Conservation (phyloP, 768 basidiomycete genomes). For the Suillus hirtellus region DNA sequence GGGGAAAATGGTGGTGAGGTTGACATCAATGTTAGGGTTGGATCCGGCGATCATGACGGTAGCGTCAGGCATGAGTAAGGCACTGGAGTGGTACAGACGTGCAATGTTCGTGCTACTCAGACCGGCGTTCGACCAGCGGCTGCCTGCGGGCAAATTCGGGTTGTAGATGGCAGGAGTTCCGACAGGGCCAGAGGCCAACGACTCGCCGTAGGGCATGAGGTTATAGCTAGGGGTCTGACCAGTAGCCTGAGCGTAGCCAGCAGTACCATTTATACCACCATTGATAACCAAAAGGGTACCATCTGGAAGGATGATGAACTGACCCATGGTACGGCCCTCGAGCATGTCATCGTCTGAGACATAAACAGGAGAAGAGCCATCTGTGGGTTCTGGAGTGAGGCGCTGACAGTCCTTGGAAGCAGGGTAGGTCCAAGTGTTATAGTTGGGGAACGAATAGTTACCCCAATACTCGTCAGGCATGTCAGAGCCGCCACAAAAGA, state of each 20-base stretch:
- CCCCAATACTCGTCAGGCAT: constrained; percentile 76
- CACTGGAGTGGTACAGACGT: constrained; percentile 89
- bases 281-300: constrained; percentile 80
- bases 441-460: constrained; percentile 70
- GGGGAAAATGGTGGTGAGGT: constrained; percentile 58
- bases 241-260: constrained; percentile 72
- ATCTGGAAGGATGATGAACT: constrained; percentile 82
- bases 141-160: constrained; percentile 67
- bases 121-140: constrained; percentile 71
- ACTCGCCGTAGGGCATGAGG: constrained; percentile 70
- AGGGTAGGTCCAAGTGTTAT: constrained; percentile 72
- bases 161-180: constrained; percentile 83
- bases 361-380: constrained; percentile 61
- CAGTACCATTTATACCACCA: constrained; percentile 83
- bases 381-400: constrained; percentile 82
- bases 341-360: constrained; percentile 75
- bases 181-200: constrained; percentile 78
- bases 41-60: constrained; percentile 89
- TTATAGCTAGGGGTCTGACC: constrained; percentile 40
- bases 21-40: constrained; percentile 89
- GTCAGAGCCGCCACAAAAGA: constrained; percentile 90
- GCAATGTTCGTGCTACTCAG: constrained; percentile 64
- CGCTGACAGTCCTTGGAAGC: constrained; percentile 75
- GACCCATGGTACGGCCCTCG: constrained; percentile 84
- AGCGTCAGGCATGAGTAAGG: constrained; percentile 85